Evolutionary conservation across 345 rosid species (phyloP).

Genomic region (Citrus reticulata): DNA sequence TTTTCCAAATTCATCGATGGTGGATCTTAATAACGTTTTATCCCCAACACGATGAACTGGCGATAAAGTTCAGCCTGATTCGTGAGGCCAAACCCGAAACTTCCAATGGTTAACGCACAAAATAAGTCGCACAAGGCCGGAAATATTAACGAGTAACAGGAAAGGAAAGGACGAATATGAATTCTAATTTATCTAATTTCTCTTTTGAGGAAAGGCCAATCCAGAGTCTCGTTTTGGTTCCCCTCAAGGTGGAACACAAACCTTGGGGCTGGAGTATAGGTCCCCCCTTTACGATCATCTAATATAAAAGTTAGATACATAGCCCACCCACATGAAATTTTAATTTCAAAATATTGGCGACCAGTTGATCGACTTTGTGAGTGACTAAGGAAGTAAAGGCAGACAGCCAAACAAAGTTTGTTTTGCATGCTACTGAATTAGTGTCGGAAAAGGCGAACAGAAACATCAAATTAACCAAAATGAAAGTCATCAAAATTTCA

Average conservation of each 20-base stretch:
- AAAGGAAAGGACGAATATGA: no score
- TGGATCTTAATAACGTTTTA: not conserved
- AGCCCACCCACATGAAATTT: not conserved
- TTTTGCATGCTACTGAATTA: not conserved
- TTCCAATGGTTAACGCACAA: not conserved
- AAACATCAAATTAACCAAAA: not conserved
- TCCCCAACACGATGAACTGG: not conserved
- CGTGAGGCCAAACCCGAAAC: not conserved
- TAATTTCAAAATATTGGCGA: not conserved
- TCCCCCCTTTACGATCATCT: not conserved
- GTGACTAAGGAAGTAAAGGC: not conserved
- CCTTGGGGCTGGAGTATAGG: not conserved
- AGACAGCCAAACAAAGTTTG: not conserved
- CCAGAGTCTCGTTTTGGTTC: not conserved
- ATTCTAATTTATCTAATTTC: no score
- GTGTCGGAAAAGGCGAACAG: not conserved
- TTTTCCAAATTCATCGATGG: not conserved
- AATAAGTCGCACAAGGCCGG: not conserved
- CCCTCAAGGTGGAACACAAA: not conserved
- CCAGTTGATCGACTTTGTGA: not conserved
- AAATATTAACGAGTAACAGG: not conserved
- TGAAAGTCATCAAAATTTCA: not conserved
- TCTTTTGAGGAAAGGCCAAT: not conserved
- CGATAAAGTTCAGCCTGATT: not conserved
- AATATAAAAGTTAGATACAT: not conserved